A percentile compares a stretch with the other conserved stretches of the same genome.
Conservation (phyloP, 2,329 filamentous ascomycete species). For the Sodiomyces alkalinus region DNA sequence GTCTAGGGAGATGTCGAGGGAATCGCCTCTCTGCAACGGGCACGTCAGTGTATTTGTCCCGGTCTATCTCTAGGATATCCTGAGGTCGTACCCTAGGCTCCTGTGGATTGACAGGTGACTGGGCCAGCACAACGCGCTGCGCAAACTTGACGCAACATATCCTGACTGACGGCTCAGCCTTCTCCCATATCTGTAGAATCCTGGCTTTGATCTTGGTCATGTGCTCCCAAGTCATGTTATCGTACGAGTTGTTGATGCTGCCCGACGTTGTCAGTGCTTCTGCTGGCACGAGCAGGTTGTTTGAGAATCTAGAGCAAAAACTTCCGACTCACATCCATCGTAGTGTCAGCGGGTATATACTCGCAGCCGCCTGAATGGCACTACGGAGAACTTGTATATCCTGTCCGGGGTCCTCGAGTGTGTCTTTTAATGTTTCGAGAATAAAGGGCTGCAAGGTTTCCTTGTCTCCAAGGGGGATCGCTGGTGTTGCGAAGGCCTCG, state of each 20-base stretch:
- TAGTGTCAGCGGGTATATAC: conserved; percentile 84
- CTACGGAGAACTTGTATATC: conserved; percentile 73
- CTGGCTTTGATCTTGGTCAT: conserved; percentile 81
- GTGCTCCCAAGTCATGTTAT: conserved; percentile 69
- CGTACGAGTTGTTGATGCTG: conserved; percentile 78
- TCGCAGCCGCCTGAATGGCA: conserved; percentile 76
- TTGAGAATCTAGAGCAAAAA: not conserved
- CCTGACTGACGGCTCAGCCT: conserved; percentile 56
- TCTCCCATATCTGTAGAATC: conserved; percentile 81
- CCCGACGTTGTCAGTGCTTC: conserved; percentile 13
- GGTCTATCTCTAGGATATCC: conserved; percentile 4
- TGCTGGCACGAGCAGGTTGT: too few relatives aligned
- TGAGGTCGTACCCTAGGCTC: conserved; percentile 59
- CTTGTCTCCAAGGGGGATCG: conserved; percentile 63
- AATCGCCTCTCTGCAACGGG: conserved; percentile 24
- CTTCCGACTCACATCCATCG: conserved; percentile 74
- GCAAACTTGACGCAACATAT: conserved; percentile 97
- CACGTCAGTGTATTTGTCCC: conserved; percentile 10
- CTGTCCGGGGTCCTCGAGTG: conserved; percentile 56
- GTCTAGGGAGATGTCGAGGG: conserved; percentile 66
- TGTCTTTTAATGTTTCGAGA: conserved; percentile 57
- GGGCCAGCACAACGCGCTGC: conserved; percentile 80
- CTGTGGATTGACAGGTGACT: conserved; percentile 67
- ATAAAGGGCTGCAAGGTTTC: conserved; percentile 64
- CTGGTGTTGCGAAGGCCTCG: conserved; percentile 90